Evolutionary conservation across 2,329 filamentous ascomycete species (phyloP), one percentile per base, ranked within the genome.

Genomic region (Ilyonectria destructans): DNA sequence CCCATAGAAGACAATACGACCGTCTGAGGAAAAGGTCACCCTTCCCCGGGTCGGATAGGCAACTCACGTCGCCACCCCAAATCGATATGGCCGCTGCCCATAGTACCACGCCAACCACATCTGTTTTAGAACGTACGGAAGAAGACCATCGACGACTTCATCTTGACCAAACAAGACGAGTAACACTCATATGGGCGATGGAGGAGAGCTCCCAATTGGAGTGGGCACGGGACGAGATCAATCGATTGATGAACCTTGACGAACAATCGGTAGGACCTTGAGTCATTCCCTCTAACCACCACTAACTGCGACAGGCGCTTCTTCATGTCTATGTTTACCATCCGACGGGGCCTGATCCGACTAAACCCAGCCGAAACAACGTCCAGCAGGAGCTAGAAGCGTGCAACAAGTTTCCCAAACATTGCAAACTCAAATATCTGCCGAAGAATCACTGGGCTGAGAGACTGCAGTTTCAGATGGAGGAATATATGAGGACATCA

Each of bases 361-460:
- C 17, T 46, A 46, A 46, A 21, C 43, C 43, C 17, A 46, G n/a
- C n/a, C 17, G 2, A 19, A 46, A 46, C 35, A 37, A 37, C 17
- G 10, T 21, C 17, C 17, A 46, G 43, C 17, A 21, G 43, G 43
- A 46, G 43, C 43, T 46, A 21, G 17, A 46, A 21, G 43, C 17
- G 43, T 46, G 43, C 17, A 46, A 46, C 17, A 21, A 46, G 17
- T 46, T 46, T 21, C 43, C 43, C 17, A 46, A 46, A 46, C 17
- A 46, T 21, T 46, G 17, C 17, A 46, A 19, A 21, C 43, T 46
- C 3, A 46, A 46, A 19, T 46, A 46, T 46, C 3, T 46, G 17
- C 43, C 17, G 17, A 46, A 46, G 43, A 46, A 46, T 46, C 43
- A 46, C 43, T 46, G 17, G 43, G 43, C 43, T 46, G 17, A 46